These are phyloP conservation scores for Jacaranda mimosifolia DNA, from an alignment of 257 asterid genomes.

Conservation along the genomic window DNA sequence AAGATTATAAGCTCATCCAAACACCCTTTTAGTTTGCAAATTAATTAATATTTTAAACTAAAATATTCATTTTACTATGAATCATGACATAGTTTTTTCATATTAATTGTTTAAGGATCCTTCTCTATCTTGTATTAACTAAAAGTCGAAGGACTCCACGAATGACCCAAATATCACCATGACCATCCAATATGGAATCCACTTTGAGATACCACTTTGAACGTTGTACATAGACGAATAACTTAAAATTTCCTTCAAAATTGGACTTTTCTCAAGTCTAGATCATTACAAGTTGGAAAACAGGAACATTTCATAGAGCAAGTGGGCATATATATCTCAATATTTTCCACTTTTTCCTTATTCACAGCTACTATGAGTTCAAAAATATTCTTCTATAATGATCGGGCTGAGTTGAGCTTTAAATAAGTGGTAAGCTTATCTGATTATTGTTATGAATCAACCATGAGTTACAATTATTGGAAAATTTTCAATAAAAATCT, in stretches of 20 bases:
- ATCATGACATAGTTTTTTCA: neutral
- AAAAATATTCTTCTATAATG: too few relatives aligned
- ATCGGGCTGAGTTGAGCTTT: too few relatives aligned
- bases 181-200: conserved; percentile 17
- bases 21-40: too few relatives aligned
- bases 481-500: too few relatives aligned
- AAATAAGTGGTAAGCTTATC: too few relatives aligned
- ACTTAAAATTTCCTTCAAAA: neutral
- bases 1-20: too few relatives aligned
- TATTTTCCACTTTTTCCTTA: neutral
- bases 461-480: too few relatives aligned
- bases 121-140: neutral
- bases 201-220: neutral
- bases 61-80: neutral
- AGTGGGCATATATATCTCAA: neutral
- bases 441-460: too few relatives aligned
- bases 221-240: neutral
- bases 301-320: neutral
- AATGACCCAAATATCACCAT: too few relatives aligned
- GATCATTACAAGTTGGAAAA: conserved; percentile 1
- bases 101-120: neutral
- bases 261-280: neutral
- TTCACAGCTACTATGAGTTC: too few relatives aligned
- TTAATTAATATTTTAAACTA: too few relatives aligned
- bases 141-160: neutral